Evolutionary conservation across 495 filamentous ascomycete genomes (phyloP).

Genomic region (Penicillium odoratum): DNA sequence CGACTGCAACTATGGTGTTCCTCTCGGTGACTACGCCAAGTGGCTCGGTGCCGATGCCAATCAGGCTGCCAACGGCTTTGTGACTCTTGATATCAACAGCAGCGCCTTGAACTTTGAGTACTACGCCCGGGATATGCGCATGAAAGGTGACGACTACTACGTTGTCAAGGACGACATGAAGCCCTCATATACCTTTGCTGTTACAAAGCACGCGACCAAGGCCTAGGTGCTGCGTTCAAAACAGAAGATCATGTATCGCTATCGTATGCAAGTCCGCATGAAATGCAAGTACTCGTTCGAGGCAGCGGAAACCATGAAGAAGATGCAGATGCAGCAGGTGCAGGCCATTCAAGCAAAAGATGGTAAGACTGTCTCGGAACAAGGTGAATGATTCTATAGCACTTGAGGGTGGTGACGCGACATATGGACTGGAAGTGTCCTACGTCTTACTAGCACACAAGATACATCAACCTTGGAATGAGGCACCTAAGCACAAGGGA

Average conservation of each 20-base stretch:
- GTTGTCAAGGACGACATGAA: conserved; percentile 21
- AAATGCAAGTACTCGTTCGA: conserved; percentile 68
- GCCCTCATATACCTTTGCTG: conserved; percentile 21
- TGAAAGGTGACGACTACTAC: conserved; percentile 18
- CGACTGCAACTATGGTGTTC: conserved; percentile 26
- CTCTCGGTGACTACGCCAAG: conserved; percentile 21
- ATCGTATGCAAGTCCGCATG: conserved; percentile 57
- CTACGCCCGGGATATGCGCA: conserved; percentile 18
- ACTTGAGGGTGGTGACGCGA: too few species aligned
- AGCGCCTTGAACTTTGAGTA: conserved; percentile 26
- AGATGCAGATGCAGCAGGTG: conserved; percentile 11
- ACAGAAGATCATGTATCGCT: conserved; percentile 58
- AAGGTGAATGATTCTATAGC: too few species aligned
- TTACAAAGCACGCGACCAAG: conserved; percentile 18
- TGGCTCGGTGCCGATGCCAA: conserved; percentile 22
- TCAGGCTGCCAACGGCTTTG: conserved; percentile 24
- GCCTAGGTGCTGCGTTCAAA: neutral
- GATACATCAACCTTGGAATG: too few species aligned
- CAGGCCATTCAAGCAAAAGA: too few species aligned
- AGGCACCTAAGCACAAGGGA: too few species aligned
- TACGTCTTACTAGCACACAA: too few species aligned
- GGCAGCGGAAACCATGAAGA: conserved; percentile 37
- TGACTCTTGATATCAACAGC: conserved; percentile 25
- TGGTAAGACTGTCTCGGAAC: too few species aligned
- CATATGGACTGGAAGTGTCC: too few species aligned